Base-by-base conservation (phyloP, 148 eudicot species). In the Nyssa sinensis region DNA sequence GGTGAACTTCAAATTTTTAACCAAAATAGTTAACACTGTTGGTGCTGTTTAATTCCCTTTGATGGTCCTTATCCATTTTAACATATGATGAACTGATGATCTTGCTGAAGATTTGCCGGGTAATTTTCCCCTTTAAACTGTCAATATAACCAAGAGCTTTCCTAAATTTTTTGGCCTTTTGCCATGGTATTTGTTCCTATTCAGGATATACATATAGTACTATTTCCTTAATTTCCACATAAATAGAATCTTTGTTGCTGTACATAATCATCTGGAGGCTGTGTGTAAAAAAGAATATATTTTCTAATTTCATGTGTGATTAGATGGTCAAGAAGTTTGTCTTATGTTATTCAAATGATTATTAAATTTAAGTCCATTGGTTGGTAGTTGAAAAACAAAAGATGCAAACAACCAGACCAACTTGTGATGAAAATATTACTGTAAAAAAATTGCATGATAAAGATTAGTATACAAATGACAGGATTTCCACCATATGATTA, bases 1-100 rank as follows among this genome's bases (percentile, higher is more conserved):
- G 21, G 59, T 55, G 17, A 17, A 17, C 4, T 19, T 55, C 3
- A 1, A 3, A 37, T 51, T 25, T 10, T 32, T 55, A 64, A 47
- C n/a, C 23, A 3, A 33, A 55, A 39, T 31, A 47, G 29, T 66
- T 71, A 23, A 57, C 47, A 37, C 24, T 62, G 63, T 25, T 47
- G 35, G 25, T 62, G 62, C 25, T 31, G 23, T 64, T n/a, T 49
- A 39, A 72, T 41, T 59, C 35, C 32, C 21, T 73, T 39, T 62
- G 57, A 19, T 13, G 41, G 4, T 62, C 31, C 17, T 3, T 73
- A 7, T 17, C 57, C 25, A 8, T 39, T 24, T 33, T 58, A 30
- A 28, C 55, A 72, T 7, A 19, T 35, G 57, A 28, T 3, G 7
- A 34, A 41, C 24, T 41, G 27, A 28, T 37, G 66, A 60, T 72